Base-by-base conservation (phyloP, 805 yeast genomes). In the Myxozyma monticola region DNA sequence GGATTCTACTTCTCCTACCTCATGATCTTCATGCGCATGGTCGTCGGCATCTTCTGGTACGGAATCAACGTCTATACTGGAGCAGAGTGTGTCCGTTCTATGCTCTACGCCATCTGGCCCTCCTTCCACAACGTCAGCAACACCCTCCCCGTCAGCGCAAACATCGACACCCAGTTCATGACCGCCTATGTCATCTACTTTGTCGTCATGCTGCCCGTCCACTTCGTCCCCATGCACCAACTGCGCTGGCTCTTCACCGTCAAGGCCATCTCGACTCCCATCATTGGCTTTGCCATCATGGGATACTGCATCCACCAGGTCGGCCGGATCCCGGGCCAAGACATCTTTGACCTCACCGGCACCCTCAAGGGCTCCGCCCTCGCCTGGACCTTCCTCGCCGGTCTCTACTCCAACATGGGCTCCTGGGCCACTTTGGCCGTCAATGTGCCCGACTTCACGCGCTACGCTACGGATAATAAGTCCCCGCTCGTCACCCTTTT, bases 1-100 rank as follows among this genome's bases (percentile, higher is more conserved):
- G 82, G 82, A 6, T 65, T 74, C 95, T 42, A 83, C 90, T 0
- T 71, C 85, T 49, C 89, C 95, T 96, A 96, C 95, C 17, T 52
- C 35, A 39, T 38, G 2, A 81, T 89, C 38, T 62, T 89, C 46
- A 88, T 88, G 68, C 79, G 96, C 69, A 84, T 33, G 15, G 20
- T 33, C 15, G 37, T 33, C 6, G 37, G 37, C 20, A 17, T 33
- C 15, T 33, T 33, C 18, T 35, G 38, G 38, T 35, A 26, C 63
- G 81, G 93, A 24, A 93, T 87, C 26, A 96, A 89, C 65, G 76
- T 85, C 21, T 84, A 88, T 76, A 76, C 89, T 49, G 93, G 95
- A 45, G 93, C 90, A 22, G 79, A 88, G 56, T 85, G 95, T 71
- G 80, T 89, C 15, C 78, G 82, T 53, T 71, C 85, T 39, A 85